Conservation (phyloP, 257 asterid species). For the Schizonepeta tenuifolia region DNA sequence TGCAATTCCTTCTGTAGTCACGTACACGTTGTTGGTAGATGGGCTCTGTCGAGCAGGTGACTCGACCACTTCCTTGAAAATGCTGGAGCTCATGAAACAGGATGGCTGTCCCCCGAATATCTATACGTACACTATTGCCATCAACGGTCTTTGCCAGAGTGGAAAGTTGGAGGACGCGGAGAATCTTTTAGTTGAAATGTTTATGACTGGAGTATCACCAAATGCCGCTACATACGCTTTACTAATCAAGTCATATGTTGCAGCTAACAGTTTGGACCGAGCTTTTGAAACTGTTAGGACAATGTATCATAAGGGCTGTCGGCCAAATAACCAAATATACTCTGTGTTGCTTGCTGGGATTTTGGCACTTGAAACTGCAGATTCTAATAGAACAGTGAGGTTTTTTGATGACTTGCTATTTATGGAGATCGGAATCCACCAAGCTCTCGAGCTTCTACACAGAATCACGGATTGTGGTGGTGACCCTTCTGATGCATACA, state of each 20-base stretch:
- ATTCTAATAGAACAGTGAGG: not conserved
- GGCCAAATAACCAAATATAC: slow-evolving; percentile 34
- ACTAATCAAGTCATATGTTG: slow-evolving; percentile 35
- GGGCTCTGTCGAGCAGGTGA: slow-evolving; percentile 45
- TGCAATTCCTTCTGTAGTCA: slow-evolving; percentile 47
- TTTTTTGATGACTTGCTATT: slow-evolving; percentile 23
- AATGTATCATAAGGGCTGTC: slow-evolving; percentile 36
- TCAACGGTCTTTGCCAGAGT: slow-evolving; percentile 39
- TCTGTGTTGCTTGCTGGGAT: slow-evolving; percentile 36
- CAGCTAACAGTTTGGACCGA: slow-evolving; percentile 25
- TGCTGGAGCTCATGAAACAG: slow-evolving; percentile 41
- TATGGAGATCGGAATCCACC: slow-evolving; percentile 33
- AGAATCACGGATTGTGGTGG: slow-evolving; percentile 33
- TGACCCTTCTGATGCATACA: slow-evolving; percentile 34
- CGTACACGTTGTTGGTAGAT: slow-evolving; percentile 45
- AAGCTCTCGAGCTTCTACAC: slow-evolving; percentile 32
- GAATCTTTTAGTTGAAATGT: slow-evolving; percentile 40
- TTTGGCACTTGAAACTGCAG: slow-evolving; percentile 1
- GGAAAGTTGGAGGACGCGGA: slow-evolving; percentile 41
- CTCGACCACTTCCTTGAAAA: slow-evolving; percentile 23
- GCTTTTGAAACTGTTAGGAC: slow-evolving; percentile 36
- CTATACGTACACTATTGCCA: slow-evolving; percentile 38
- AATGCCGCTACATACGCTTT: slow-evolving; percentile 27
- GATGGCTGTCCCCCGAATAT: slow-evolving; percentile 42
- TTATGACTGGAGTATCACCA: slow-evolving; percentile 30